Conservation (phyloP, 352 stramenopile species). For the Globisporangium acanthophoron region DNA sequence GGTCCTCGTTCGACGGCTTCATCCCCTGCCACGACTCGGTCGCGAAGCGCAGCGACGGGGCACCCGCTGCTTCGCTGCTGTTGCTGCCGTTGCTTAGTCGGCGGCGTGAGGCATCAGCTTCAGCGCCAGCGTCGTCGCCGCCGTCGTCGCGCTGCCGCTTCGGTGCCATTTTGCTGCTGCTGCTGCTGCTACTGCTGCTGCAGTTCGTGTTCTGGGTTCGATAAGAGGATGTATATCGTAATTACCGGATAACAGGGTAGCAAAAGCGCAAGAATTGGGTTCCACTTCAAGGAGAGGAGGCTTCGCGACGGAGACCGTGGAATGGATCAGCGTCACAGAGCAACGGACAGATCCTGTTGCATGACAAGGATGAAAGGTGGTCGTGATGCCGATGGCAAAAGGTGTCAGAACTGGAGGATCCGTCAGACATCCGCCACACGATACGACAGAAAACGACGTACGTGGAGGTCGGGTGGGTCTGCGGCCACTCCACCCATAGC, state of each 20-base stretch:
- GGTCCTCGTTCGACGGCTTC: slow-evolving; percentile 61
- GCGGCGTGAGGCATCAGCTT: not conserved
- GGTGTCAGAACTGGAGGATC: not conserved
- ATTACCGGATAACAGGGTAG: too few relatives aligned
- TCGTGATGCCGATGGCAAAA: not conserved
- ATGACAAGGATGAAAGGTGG: too few relatives aligned
- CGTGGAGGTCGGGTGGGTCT: slow-evolving; percentile 33
- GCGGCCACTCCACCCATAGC: slow-evolving; percentile 71
- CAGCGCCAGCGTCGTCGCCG: slow-evolving; percentile 1
- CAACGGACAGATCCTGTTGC: slow-evolving; percentile 56
- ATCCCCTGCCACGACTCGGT: slow-evolving; percentile 48
- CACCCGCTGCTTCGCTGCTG: not conserved
- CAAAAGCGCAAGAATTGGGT: not conserved
- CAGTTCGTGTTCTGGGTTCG: not conserved
- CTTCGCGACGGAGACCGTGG: slow-evolving; percentile 2
- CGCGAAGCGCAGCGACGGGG: slow-evolving; percentile 27
- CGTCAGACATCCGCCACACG: not conserved
- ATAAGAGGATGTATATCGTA: too few relatives aligned
- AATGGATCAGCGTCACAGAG: slow-evolving; percentile 39
- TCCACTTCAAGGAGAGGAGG: not conserved
- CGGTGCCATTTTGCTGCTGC: slow-evolving; percentile 1
- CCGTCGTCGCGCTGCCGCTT: slow-evolving; percentile 28
- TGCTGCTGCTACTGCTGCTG: not conserved
- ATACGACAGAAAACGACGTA: slow-evolving; percentile 17
- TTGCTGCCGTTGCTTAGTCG: not conserved